Conservation (phyloP, 805 yeast species). For the Zygosaccharomyces bailii region DNA sequence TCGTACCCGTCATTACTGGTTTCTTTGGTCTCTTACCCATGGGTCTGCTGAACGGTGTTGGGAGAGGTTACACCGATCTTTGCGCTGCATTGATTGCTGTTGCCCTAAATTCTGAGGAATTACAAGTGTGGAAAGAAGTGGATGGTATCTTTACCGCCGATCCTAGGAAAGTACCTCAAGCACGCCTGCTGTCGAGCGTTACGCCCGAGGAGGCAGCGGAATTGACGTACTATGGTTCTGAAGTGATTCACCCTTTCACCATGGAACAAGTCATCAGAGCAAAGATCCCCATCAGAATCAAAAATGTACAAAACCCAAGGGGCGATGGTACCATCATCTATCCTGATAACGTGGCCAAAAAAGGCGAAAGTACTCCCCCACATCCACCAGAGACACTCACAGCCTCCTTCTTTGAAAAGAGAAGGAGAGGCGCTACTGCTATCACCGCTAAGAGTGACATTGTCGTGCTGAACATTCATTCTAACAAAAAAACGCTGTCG, state of each 20-base stretch:
- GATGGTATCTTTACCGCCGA: conserved; percentile 99
- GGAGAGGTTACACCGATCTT: conserved; percentile 95
- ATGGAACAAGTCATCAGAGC: conserved; percentile 99
- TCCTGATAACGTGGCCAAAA: conserved; percentile 82
- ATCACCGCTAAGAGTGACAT: conserved; percentile 93
- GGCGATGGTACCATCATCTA: conserved; percentile 92
- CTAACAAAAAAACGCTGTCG: conserved; percentile 85
- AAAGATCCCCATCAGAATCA: conserved; percentile 92
- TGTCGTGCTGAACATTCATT: conserved; percentile 87
- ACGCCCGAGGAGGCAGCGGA: conserved; percentile 99
- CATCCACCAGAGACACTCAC: conserved; percentile 82
- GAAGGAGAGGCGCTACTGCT: conserved; percentile 80
- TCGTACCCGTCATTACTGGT: conserved; percentile 91
- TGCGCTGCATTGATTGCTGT: conserved; percentile 97
- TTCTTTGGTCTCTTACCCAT: conserved; percentile 96
- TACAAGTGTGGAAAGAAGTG: conserved; percentile 98
- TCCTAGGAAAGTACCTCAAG: conserved; percentile 90
- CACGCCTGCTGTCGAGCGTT: conserved; percentile 77
- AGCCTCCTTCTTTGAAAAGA: conserved; percentile 41
- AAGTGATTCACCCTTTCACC: conserved; percentile 97
- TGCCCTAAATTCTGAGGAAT: conserved; percentile 85
- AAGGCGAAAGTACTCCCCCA: conserved; percentile 89
- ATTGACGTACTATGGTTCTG: conserved; percentile 94
- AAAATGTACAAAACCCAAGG: conserved; percentile 90
- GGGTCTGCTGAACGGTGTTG: conserved; percentile 87